Evolutionary conservation across 768 basidiomycete genomes (phyloP).

Genomic region (Hortiboletus campestris): DNA sequence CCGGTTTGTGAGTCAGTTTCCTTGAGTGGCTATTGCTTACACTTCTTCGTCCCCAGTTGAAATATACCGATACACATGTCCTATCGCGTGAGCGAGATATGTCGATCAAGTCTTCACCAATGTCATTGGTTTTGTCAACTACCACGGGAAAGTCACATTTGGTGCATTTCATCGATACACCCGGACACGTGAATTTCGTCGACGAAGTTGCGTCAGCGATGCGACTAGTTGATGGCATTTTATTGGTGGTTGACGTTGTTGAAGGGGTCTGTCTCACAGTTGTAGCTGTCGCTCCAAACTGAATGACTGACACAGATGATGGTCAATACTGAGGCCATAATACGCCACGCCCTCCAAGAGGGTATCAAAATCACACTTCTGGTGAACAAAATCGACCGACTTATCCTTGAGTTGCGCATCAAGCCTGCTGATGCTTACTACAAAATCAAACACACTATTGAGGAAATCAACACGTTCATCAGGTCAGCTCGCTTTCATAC

Average conservation of each 20-base stretch:
- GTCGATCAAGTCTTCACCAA: constrained; percentile 95
- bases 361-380: constrained; percentile 86
- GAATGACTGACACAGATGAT: constrained; percentile 58
- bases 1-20: constrained; percentile 52
- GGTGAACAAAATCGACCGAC: constrained; percentile 96
- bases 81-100: constrained; percentile 86
- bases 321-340: constrained; percentile 86
- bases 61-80: constrained; percentile 95
- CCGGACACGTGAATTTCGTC: constrained; percentile 98
- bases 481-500: constrained; percentile 48
- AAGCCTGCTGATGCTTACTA: constrained; percentile 97
- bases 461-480: constrained; percentile 96
- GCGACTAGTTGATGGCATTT: constrained; percentile 84
- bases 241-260: constrained; percentile 96
- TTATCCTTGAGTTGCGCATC: constrained; percentile 94
- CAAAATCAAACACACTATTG: constrained; percentile 98
- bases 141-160: constrained; percentile 92
- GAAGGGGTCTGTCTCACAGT: constrained; percentile 72
- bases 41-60: constrained; percentile 50
- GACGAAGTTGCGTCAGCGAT: constrained; percentile 92
- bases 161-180: constrained; percentile 93
- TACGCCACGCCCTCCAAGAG: constrained; percentile 89
- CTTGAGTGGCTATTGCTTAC: constrained; percentile 19
- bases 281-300: constrained; percentile 4
- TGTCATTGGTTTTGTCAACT: constrained; percentile 85